Evolutionary conservation across 2,329 filamentous ascomycete species (phyloP).

Genomic region (Dactylellina sp.): DNA sequence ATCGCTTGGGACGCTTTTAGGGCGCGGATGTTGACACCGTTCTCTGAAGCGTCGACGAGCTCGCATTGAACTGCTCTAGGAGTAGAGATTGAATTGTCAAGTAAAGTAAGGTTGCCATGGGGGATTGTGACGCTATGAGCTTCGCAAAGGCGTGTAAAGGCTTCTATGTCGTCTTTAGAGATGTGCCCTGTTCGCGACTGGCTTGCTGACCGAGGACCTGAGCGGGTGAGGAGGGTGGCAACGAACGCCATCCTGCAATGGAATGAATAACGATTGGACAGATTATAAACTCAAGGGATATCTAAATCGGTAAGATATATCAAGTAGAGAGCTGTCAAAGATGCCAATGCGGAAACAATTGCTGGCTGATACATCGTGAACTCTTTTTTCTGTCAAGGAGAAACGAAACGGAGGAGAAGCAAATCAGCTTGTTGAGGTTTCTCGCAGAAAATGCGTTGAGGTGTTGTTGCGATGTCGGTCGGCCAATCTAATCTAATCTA

Average conservation of each 20-base stretch:
- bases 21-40: neutral
- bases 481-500: constrained; percentile 13
- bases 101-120: neutral
- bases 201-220: constrained; percentile 15
- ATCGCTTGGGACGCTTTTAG: constrained; percentile 71
- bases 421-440: too few relatives aligned
- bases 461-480: constrained; percentile 42
- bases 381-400: neutral
- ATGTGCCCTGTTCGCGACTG: neutral
- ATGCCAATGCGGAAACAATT: neutral
- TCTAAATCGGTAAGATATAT: neutral
- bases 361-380: constrained; percentile 15
- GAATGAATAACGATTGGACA: neutral
- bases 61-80: neutral
- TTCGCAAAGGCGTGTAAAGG: neutral
- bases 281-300: constrained; percentile 12
- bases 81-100: neutral
- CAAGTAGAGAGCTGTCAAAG: neutral
- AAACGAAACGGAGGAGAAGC: neutral
- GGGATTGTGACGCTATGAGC: neutral
- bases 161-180: neutral
- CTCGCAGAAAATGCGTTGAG: constrained; percentile 25
- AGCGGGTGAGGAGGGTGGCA: constrained; percentile 25
- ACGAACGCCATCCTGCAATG: constrained; percentile 9
- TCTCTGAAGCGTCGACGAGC: neutral